Percentiles rank a stretch among this genome's conserved stretches.
phyloP scores from a whole-genome alignment of 164 flowering plant genomes.

The Stephania japonica region DNA sequence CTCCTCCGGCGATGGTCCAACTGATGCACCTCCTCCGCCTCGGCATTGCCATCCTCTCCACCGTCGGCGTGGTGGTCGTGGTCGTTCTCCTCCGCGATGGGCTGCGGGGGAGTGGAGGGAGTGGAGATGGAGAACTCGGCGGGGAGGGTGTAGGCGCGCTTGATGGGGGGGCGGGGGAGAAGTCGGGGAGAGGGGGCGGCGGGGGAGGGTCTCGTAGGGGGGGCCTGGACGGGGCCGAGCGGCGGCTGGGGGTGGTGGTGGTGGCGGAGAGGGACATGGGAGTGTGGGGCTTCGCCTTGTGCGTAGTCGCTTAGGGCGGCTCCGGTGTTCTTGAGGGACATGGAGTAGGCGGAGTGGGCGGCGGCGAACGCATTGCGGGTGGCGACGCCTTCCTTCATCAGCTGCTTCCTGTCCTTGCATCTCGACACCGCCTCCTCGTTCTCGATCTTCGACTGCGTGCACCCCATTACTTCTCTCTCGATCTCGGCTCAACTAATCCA shows the following conservation, averaged over 20 bases:
- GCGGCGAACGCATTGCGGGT: constrained; percentile 74
- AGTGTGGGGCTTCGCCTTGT: constrained; percentile 49
- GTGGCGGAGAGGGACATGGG: constrained; percentile 12
- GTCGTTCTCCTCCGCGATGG: constrained; percentile 37
- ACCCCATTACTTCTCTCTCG: constrained; percentile 48
- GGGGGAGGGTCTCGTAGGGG: constrained; percentile 32
- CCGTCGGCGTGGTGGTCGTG: constrained; percentile 25
- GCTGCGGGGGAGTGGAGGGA: constrained; percentile 5
- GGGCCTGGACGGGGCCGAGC: constrained; percentile 12
- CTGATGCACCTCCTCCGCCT: no score
- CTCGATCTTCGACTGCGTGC: constrained; percentile 80
- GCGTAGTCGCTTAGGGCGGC: constrained; percentile 81
- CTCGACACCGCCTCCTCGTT: constrained; percentile 77
- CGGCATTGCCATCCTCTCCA: constrained; percentile 3
- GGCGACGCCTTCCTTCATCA: constrained; percentile 67
- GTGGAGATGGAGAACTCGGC: constrained; percentile 36
- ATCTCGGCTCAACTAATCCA: no score
- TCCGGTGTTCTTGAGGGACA: constrained; percentile 70
- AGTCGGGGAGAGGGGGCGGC: constrained; percentile 57
- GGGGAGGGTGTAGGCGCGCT: constrained; percentile 64
- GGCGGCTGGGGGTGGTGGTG: constrained; percentile 17
- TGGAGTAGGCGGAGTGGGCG: constrained; percentile 61
- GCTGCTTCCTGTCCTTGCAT: constrained; percentile 66
- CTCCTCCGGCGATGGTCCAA: no score
- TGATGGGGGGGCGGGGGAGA: constrained; percentile 36